Base-by-base conservation (phyloP, 306 rosid species). In the Begonia masoniana region DNA sequence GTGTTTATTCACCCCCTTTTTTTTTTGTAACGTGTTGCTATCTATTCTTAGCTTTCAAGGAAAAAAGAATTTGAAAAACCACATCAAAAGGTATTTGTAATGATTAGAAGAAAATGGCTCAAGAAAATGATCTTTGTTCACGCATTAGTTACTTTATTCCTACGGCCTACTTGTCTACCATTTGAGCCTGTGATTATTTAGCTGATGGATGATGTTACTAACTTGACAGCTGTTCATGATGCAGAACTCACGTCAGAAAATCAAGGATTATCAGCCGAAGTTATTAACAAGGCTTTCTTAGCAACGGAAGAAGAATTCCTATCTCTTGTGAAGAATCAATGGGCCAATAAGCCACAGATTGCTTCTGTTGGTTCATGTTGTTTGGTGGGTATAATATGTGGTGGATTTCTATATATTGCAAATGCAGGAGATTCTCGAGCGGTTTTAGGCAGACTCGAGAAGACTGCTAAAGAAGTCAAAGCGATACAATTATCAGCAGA, bases 331-430 rank as follows among this genome's bases (percentile, higher is more conserved):
- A 75, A 65, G 78, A 76, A 72, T 65, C 88, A 83, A 59, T 92
- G 99, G 99, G 54, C 26, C 51, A 68, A 23, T 49, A 81, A 78
- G 77, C 99, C 96, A 19, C 76, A 63, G 41, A 52, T 92, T 64
- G 96, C 99, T n/a, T 92, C 99, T 0, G 96, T 83, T 54, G 99
- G 99, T 60, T 26, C 89, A n/a, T 92, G 99, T 66, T 83, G 96
- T 68, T 70, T 92, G 82, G 63, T 77, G 63, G 96, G 96, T 43
- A 23, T 92, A 55, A 68, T 92, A 64, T 92, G 94, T 58, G 51
- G 76, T 21, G 95, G 99, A 47, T 62, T 76, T 67, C 84, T 92
- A 50, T 92, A 77, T 67, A 72, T 81, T 68, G 99, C 96, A 16
- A 92, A 92, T 59, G 92, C 99, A 7, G 99, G 99, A 74, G 99